phyloP scores from a whole-genome alignment of 129 eudicot species.

The Silybum marianum region DNA sequence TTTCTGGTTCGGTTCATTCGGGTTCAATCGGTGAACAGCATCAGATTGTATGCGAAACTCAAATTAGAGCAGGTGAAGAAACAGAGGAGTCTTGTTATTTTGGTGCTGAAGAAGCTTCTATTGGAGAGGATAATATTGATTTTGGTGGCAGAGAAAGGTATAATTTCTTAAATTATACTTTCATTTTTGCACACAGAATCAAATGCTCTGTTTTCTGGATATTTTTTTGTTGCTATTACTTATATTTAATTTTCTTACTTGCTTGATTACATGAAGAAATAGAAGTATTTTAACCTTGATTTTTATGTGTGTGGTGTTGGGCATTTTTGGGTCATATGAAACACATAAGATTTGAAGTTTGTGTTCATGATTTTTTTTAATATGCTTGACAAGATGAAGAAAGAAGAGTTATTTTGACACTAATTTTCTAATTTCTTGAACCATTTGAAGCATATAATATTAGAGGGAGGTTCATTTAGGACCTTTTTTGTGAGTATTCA shows the following conservation, averaged over 20 bases:
- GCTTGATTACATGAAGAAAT: conserved; percentile 6
- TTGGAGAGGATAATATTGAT: conserved; percentile 69
- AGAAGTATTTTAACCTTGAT: not conserved
- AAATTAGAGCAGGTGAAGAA: conserved; percentile 32
- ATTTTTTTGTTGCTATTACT: not conserved
- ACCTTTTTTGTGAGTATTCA: not conserved
- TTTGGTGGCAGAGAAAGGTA: conserved; percentile 72
- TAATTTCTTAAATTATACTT: not conserved
- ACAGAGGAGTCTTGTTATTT: conserved; percentile 31
- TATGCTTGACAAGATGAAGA: not conserved
- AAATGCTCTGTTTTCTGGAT: not conserved
- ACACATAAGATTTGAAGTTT: not conserved
- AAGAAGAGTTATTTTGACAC: not conserved
- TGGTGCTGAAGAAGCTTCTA: conserved; percentile 45
- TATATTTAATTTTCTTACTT: not conserved
- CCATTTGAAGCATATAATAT: not conserved
- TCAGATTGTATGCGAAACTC: conserved; percentile 4
- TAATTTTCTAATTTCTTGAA: not conserved
- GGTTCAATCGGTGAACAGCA: conserved; percentile 25
- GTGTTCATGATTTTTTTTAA: not conserved
- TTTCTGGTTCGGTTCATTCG: conserved; percentile 34
- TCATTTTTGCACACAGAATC: not conserved
- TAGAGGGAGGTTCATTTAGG: no score
- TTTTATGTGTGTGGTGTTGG: no score
- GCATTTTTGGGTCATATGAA: not conserved